Base-by-base conservation (phyloP, 805 yeast species). In the Candida bentonensis region DNA sequence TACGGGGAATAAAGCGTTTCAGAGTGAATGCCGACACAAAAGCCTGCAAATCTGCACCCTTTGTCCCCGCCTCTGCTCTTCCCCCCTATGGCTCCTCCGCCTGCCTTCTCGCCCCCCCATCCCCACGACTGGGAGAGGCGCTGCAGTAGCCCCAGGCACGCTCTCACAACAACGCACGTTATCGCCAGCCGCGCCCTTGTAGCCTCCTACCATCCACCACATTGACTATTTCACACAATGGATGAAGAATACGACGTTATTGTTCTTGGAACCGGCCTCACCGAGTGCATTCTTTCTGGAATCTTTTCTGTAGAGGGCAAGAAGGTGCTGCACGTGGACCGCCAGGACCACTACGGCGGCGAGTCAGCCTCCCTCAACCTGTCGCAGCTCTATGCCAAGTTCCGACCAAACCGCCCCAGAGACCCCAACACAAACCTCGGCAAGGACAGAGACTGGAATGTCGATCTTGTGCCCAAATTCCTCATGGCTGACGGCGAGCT, bases 401-500 rank as follows among this genome's bases (percentile, higher is more conserved):
- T 87, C 72, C 85, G 87, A 60, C 95, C 96, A 25, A 69, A 74
- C 42, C 49, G 43, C 23, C 44, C 28, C 21, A 49, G 44, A n/a
- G 57, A 58, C 33, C 82, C 78, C 50, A 73, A 74, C 53, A 80
- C 85, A 34, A 82, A 79, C 49, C 74, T 79, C 50, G 97, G 98
- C 43, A 78, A 94, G 57, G 95, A 86, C 58, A 76, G 97, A 51
- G 97, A 92, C 63, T 92, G 97, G 96, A 87, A 94, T 65, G 92
- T 92, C 43, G 98, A 92, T 61, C 72, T 92, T 65, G 86, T 92
- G 57, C 98, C 98, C 39, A 92, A 92, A 66, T 88, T 92, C 55
- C 69, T 92, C 54, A 92, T 92, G 98, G 88, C 96, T 45, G 85
- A 87, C 59, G 98, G 98, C 36, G 98, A 89, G 61, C 75, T 92